A percentile compares a stretch with the other conserved stretches of the same genome.
phyloP scores from a whole-genome alignment of 1,139 yeast genomes.

The Suhomyces panamericanus region DNA sequence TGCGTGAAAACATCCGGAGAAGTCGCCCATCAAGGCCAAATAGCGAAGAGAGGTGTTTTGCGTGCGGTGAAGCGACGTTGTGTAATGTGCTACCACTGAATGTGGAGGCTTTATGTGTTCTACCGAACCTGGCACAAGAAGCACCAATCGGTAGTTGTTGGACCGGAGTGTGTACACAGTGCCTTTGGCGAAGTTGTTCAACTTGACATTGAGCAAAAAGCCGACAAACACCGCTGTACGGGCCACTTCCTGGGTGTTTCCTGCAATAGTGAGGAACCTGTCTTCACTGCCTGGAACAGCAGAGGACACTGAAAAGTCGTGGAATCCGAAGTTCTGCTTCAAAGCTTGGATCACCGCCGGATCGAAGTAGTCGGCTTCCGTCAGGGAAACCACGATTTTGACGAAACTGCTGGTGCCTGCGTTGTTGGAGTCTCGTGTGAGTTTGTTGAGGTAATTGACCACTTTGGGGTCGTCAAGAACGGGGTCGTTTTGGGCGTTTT shows the following conservation, averaged over 20 bases:
- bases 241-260: conserved; percentile 22
- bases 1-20: conserved; percentile 4
- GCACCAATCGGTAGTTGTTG: conserved; percentile 19
- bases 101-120: not conserved
- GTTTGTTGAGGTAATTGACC: conserved; percentile 21
- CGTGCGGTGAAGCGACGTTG: not conserved
- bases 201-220: conserved; percentile 23
- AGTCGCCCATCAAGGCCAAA: conserved; percentile 6
- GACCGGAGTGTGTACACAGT: conserved; percentile 35
- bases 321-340: conserved; percentile 21
- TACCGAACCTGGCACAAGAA: conserved; percentile 1
- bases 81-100: not conserved
- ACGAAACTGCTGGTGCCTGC: conserved; percentile 10
- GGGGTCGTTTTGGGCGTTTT: conserved; percentile 6
- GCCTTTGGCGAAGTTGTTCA: conserved; percentile 25
- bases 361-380: conserved; percentile 32
- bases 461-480: conserved; percentile 25
- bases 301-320: conserved; percentile 24
- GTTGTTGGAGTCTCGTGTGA: conserved; percentile 6
- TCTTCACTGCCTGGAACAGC: conserved; percentile 30
- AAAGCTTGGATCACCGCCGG: conserved; percentile 13
- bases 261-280: conserved; percentile 29
- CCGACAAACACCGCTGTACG: conserved; percentile 27
- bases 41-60: not conserved
- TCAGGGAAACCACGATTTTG: conserved; percentile 25